phyloP scores from a whole-genome alignment of 164 flowering plant species.

The Vitis rupestris region DNA sequence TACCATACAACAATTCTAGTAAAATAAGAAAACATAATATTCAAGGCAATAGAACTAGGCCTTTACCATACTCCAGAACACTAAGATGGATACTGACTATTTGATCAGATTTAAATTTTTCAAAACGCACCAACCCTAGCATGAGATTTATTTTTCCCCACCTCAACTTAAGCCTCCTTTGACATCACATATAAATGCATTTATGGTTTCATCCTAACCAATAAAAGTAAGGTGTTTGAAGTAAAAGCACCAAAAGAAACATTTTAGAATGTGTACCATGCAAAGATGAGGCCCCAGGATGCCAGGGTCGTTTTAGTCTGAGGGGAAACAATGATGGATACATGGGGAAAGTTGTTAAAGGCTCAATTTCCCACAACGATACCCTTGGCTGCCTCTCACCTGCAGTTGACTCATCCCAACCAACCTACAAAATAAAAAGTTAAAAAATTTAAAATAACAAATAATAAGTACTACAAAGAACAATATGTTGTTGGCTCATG shows the following conservation, averaged over 20 bases:
- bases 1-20: no score
- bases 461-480: neutral
- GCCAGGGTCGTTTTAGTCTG: slow-evolving; percentile 56
- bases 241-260: neutral
- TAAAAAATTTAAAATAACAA: neutral
- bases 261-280: slow-evolving; percentile 22
- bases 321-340: slow-evolving; percentile 58
- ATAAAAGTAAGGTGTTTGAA: neutral
- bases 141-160: no score
- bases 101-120: no score
- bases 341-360: slow-evolving; percentile 61
- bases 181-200: no score
- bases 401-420: slow-evolving; percentile 68
- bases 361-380: slow-evolving; percentile 62
- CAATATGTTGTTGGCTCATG: neutral
- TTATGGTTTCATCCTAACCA: no score
- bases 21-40: no score
- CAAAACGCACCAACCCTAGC: no score
- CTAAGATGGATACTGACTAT: no score
- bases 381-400: slow-evolving; percentile 65
- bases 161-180: no score
- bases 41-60: no score
- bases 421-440: slow-evolving; percentile 34
- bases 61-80: no score
- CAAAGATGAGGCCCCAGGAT: slow-evolving; percentile 45